These are phyloP conservation scores for Canavalia gladiata DNA, from an alignment of 306 rosid species.

Conservation along the genomic window DNA sequence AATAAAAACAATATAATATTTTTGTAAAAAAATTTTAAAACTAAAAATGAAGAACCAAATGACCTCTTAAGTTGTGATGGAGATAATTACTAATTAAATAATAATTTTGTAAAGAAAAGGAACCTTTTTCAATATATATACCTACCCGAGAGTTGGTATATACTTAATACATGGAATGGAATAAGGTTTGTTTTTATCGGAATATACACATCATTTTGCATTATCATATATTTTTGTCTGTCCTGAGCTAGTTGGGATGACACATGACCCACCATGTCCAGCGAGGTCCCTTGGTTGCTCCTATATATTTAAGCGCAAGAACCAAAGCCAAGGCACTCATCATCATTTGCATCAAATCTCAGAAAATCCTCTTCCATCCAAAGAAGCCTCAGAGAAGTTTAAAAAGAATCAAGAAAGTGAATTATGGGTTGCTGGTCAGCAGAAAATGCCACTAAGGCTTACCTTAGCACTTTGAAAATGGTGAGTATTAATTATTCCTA, in stretches of 20 bases:
- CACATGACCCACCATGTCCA: conserved; percentile 54
- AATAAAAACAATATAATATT: too few relatives aligned
- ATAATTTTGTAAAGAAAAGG: neutral
- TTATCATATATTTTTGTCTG: conserved; percentile 12
- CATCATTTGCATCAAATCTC: conserved; percentile 51
- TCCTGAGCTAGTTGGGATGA: conserved; percentile 44
- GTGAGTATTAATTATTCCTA: conserved; percentile 54
- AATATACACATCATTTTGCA: conserved; percentile 28
- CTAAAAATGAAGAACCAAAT: too few relatives aligned
- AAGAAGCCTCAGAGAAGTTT: neutral
- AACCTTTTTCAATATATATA: neutral
- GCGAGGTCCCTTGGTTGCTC: conserved; percentile 15
- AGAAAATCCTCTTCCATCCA: conserved; percentile 40
- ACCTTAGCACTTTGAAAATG: conserved; percentile 85
- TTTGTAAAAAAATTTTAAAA: too few relatives aligned
- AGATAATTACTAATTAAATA: neutral
- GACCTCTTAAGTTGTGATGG: neutral
- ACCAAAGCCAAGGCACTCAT: conserved; percentile 48
- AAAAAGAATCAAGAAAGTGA: neutral
- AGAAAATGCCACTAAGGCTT: conserved; percentile 97
- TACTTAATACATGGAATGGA: neutral
- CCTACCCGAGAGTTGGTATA: conserved; percentile 16
- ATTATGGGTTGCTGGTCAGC: conserved; percentile 94
- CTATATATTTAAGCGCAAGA: conserved; percentile 51
- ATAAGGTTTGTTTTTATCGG: conserved; percentile 10